phyloP scores from a whole-genome alignment of 805 yeast species.

The Cyberlindnera euphorbiiphila region DNA sequence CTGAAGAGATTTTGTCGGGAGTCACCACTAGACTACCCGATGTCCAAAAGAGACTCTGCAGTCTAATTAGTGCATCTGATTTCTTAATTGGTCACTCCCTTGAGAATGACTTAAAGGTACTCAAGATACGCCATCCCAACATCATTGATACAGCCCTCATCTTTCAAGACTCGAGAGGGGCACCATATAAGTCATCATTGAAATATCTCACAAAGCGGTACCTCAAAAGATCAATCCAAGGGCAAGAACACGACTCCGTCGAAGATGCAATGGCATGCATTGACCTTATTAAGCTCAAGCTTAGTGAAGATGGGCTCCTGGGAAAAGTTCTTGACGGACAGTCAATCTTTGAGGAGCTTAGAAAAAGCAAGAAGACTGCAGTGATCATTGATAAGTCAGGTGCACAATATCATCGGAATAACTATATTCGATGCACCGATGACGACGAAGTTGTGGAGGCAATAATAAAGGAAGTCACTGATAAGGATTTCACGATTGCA shows the following conservation, averaged over 20 bases:
- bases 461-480: constrained; percentile 24
- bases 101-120: constrained; percentile 72
- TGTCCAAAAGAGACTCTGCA: constrained; percentile 55
- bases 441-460: constrained; percentile 58
- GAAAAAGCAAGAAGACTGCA: constrained; percentile 28
- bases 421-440: constrained; percentile 40
- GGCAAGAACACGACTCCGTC: constrained; percentile 72
- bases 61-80: constrained; percentile 51
- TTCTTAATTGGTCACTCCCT: constrained; percentile 85
- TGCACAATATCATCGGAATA: constrained; percentile 24
- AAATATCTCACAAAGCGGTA: constrained; percentile 60
- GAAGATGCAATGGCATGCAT: constrained; percentile 84
- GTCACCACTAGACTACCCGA: constrained; percentile 66
- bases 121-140: constrained; percentile 66
- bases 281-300: constrained; percentile 67
- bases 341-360: constrained; percentile 38
- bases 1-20: constrained; percentile 56
- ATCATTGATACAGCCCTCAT: constrained; percentile 78
- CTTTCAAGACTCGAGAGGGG: constrained; percentile 79
- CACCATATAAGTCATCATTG: constrained; percentile 75
- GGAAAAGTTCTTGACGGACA: constrained; percentile 50
- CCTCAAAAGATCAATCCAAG: constrained; percentile 60
- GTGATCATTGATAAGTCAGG: constrained; percentile 33
- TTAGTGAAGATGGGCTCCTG: constrained; percentile 59
- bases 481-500: constrained; percentile 45